phyloP scores from a whole-genome alignment of 192 early-diverging fungal species.

The Umbelopsis isabellina region DNA sequence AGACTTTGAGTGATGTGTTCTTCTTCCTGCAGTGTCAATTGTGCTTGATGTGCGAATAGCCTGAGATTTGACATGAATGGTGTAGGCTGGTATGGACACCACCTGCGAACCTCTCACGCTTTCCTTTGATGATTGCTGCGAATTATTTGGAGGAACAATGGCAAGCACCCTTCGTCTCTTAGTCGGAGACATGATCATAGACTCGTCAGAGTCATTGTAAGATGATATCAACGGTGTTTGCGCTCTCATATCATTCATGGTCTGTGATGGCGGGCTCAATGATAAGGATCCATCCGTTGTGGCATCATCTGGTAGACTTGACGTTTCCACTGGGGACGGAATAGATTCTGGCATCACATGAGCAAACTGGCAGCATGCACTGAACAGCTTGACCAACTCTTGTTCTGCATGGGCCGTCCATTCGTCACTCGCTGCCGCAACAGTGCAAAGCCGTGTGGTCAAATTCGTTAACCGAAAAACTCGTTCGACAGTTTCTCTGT shows the following conservation, averaged over 20 bases:
- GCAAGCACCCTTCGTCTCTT: conserved; percentile 5
- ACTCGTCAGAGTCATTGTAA: conserved; percentile 7
- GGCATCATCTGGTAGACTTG: not conserved
- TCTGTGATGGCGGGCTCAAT: not conserved
- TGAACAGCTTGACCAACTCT: conserved; percentile 9
- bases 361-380: conserved; percentile 7
- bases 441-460: conserved; percentile 49
- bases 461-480: conserved; percentile 45
- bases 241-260: conserved; percentile 2
- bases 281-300: conserved; percentile 2
- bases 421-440: conserved; percentile 42
- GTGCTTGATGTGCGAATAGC: conserved; percentile 3
- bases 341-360: conserved; percentile 9
- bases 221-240: conserved; percentile 16
- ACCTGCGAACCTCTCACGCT: conserved; percentile 1
- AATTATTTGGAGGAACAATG: conserved; percentile 9
- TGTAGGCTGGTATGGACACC: not conserved
- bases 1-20: conserved; percentile 5
- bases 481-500: conserved; percentile 46
- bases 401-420: conserved; percentile 31
- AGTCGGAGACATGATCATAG: not conserved
- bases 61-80: conserved; percentile 16
- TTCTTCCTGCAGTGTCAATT: not conserved
- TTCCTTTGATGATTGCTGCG: not conserved
- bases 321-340: conserved; percentile 1